Base-by-base conservation (phyloP, 305 asterid genomes). In the Rubia balearica region DNA sequence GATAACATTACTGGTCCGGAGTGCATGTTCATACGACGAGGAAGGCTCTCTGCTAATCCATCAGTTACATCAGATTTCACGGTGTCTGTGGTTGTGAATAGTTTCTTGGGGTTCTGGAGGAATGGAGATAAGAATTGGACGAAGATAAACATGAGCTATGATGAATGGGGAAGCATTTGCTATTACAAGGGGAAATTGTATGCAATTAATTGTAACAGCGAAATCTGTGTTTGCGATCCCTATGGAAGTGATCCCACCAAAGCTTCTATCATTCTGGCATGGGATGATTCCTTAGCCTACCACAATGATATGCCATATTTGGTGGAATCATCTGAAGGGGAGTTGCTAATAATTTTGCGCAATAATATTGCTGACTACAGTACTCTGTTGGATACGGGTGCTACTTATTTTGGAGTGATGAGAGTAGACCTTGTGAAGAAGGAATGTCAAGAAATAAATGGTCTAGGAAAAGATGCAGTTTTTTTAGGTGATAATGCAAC, bases 1-100 rank as follows among this genome's bases (percentile, higher is more conserved):
- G 0, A 4, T 14, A 0, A 5, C 21, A 0, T 0, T 0, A 0
- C 2, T 2, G 56, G 0, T 1, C 46, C 46, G 9, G 2, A 43
- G 48, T 10, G 0, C 11, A 0, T 2, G 13, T 43, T 43, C 11
- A 43, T 43, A 9, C 13, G 11, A 9, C 12, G 11, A 43, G 48
- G 48, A 8, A 43, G 9, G 3, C 48, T 43, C 0, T 43, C 48
- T 2, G 48, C 11, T 43, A 11, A 43, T 43, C 48, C 48, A 8
- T 43, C 12, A 43, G 13, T 43, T 13, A 43, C 48, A 9, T 43
- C 48, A 9, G 9, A 43, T 9, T 43, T 43, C 12, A 43, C 48
- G 12, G 48, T 43, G 48, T 43, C 9, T 43, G 48, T 43, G 48
- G 12, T 9, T 43, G 48, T 43, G 48, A 43, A 43, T 43, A 0